These are phyloP conservation scores for Brachypodium distachyon DNA, from an alignment of 202 grass and related monocot genomes.

Conservation along the genomic window DNA sequence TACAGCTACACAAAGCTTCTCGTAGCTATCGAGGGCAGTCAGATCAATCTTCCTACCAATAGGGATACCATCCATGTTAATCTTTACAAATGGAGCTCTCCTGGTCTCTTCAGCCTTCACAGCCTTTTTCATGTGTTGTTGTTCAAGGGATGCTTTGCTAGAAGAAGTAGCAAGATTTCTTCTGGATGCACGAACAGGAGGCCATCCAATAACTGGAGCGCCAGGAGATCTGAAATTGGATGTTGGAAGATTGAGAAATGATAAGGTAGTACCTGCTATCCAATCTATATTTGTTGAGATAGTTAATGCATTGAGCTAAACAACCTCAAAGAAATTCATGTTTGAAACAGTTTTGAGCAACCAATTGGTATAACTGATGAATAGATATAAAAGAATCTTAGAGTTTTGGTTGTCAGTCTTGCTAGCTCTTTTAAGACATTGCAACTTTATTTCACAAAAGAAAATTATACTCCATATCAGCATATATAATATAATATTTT, in stretches of 20 bases:
- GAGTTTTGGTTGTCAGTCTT: neutral
- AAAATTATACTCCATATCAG: too few relatives aligned
- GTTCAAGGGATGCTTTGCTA: conserved; percentile 43
- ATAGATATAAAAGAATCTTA: neutral
- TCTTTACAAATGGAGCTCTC: conserved; percentile 71
- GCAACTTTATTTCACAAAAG: too few relatives aligned
- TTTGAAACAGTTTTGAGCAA: neutral
- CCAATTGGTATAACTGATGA: neutral
- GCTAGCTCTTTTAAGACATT: too few relatives aligned
- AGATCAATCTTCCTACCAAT: conserved; percentile 92
- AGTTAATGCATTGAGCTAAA: neutral
- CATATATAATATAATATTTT: too few relatives aligned
- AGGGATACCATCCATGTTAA: conserved; percentile 92
- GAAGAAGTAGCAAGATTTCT: conserved; percentile 64
- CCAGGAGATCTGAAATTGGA: conserved; percentile 44
- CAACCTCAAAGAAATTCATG: neutral
- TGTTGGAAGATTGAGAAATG: neutral
- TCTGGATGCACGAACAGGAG: conserved; percentile 76
- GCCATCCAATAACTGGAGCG: conserved; percentile 80
- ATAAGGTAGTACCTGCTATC: neutral
- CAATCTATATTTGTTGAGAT: neutral
- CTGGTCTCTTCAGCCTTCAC: conserved; percentile 31
- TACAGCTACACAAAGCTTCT: conserved; percentile 61
- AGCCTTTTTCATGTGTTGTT: conserved; percentile 26
- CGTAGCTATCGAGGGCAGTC: conserved; percentile 50